Percentiles rank a stretch among this genome's conserved stretches.
Evolutionary conservation across 257 asterid genomes (phyloP).

Genomic region (Capsicum pubescens): DNA sequence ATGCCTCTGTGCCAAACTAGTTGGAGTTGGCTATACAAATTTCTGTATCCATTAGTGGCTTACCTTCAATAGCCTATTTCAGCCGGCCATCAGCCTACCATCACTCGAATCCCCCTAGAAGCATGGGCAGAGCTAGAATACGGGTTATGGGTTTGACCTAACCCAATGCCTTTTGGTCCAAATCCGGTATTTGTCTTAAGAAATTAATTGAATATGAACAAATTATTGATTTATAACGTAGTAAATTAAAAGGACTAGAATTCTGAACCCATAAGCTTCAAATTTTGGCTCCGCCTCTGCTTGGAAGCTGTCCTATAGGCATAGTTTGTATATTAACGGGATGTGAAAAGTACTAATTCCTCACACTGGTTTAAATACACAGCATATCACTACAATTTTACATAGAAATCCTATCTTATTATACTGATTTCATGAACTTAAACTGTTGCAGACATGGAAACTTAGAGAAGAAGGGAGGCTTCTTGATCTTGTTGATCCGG

Average conservation of each 20-base stretch:
- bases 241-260: too few species aligned
- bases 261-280: too few species aligned
- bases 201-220: too few species aligned
- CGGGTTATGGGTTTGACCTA: too few species aligned
- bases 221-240: too few species aligned
- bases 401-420: neutral
- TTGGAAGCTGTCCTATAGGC: too few species aligned
- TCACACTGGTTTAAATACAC: neutral
- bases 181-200: too few species aligned
- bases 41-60: neutral
- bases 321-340: neutral
- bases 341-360: neutral
- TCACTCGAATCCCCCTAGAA: neutral
- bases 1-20: neutral
- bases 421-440: neutral
- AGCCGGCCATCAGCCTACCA: neutral
- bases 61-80: neutral
- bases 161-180: too few species aligned
- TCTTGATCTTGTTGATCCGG: constrained; percentile 69
- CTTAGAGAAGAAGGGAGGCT: constrained; percentile 63
- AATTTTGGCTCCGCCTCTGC: too few species aligned
- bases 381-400: neutral
- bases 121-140: too few species aligned
- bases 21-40: neutral
- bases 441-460: constrained; percentile 71